Conservation (phyloP, 2,329 filamentous ascomycete species). For the Westerdykella ornata region DNA sequence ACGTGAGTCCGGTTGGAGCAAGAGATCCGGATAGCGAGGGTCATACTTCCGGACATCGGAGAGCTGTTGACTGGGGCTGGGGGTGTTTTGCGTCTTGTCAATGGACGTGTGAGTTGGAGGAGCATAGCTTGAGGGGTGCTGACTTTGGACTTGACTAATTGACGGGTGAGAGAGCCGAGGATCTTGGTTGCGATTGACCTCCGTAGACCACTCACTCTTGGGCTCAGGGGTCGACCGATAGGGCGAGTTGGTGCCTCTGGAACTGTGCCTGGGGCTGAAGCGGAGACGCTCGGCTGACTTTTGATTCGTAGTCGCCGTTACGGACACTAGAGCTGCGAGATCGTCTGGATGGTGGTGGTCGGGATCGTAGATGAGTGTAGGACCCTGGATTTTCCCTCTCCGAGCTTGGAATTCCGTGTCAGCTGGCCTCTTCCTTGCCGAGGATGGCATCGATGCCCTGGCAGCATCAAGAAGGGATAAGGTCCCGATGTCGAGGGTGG, state of each 20-base stretch:
- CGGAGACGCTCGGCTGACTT: slow-evolving; percentile 17
- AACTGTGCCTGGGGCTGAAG: slow-evolving; percentile 16
- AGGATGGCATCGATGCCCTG: slow-evolving; percentile 13
- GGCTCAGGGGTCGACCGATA: slow-evolving; percentile 20
- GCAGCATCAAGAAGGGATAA: slow-evolving; percentile 20
- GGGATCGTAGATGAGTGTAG: slow-evolving; percentile 18
- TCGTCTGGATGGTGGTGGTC: slow-evolving; percentile 25
- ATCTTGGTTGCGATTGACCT: slow-evolving; percentile 13
- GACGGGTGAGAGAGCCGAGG: background rate
- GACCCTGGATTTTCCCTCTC: slow-evolving; percentile 19
- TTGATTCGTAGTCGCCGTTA: slow-evolving; percentile 9
- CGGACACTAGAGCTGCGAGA: slow-evolving; percentile 11
- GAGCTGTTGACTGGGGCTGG: background rate
- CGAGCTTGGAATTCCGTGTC: slow-evolving; percentile 22
- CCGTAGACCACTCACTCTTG: slow-evolving; percentile 19
- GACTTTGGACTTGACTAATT: no score
- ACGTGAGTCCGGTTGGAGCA: slow-evolving; percentile 54
- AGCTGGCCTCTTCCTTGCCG: slow-evolving; percentile 25
- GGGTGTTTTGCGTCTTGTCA: background rate
- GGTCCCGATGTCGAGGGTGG: slow-evolving; percentile 25
- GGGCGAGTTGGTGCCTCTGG: slow-evolving; percentile 11
- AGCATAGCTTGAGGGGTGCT: background rate
- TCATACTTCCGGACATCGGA: no score
- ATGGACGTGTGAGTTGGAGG: background rate
- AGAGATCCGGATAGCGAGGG: slow-evolving; percentile 20